Base-by-base conservation (phyloP, 164 flowering plant species). In the Dillenia turbinata region DNA sequence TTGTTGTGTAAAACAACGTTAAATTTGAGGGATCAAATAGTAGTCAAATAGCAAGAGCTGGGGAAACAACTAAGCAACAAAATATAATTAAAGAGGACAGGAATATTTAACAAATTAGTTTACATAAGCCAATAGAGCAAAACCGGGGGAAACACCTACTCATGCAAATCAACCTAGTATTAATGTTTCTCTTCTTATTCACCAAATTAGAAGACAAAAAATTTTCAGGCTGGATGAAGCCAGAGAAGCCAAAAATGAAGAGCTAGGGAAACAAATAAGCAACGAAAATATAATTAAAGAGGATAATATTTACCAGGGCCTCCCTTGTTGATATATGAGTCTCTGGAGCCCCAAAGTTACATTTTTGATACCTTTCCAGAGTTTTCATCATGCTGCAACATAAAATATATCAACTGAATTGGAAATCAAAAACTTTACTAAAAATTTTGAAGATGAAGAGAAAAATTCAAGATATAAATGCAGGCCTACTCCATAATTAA, bases 321-420 rank as follows among this genome's bases (percentile, higher is more conserved):
- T 89, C 92, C 52, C 84, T 80, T 57, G 88, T 51, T 8, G 96
- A 81, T 22, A 85, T 76, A 70, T 75, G 71, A 2, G 84, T 24
- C 66, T 86, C 88, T 10, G 85, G 92, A 17, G 96, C 86, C 60
- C 88, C 92, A 75, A 86, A 86, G 82, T 82, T 89, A 83, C 96
- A 80, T 52, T 86, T 89, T 56, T 89, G 90, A 61, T 89, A 88
- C 78, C 87, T 83, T 75, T 88, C 96, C 17, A 88, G 85, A 0
- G 92, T 86, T 61, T 85, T 81, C 62, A 86, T 75, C 90, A 86
- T 88, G 85, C 96, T 88, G 66, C 12, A 22, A 57, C 17, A 57
- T 2, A 43, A 46, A 17, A 57, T 14, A 64, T 0, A 56, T 1
- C 6, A 44, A 43, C 9, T 8, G 7, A 22, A 22, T 14, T 10